phyloP scores from a whole-genome alignment of 176 grass and related monocot species.

The Secale cereale region DNA sequence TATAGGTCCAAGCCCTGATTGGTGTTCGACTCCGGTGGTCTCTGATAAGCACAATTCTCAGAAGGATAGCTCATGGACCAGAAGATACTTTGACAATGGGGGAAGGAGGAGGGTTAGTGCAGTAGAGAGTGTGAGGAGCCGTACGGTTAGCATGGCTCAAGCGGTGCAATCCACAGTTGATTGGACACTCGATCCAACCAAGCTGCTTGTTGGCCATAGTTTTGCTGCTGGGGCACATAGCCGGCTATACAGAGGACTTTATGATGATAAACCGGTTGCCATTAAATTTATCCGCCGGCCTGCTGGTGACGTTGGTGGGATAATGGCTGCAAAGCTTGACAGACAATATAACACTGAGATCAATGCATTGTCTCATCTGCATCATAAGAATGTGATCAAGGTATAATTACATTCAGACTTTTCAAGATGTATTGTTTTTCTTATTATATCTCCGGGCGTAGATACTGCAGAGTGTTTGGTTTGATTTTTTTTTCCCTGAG shows the following conservation, averaged over 20 bases:
- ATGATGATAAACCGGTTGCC: conserved; percentile 67
- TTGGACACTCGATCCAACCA: conserved; percentile 52
- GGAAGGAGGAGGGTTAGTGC: conserved; percentile 53
- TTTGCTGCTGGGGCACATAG: conserved; percentile 71
- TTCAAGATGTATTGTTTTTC: background rate
- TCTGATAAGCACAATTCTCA: conserved; percentile 28
- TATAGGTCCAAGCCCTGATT: conserved; percentile 19
- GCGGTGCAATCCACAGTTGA: conserved; percentile 37
- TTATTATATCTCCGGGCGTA: background rate
- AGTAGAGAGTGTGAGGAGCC: conserved; percentile 16
- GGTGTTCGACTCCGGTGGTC: conserved; percentile 2
- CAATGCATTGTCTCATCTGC: conserved; percentile 57
- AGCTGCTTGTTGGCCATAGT: conserved; percentile 48
- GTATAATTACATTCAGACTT: conserved; percentile 20
- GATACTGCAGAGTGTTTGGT: background rate
- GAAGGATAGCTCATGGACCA: conserved; percentile 38
- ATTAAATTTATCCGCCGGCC: conserved; percentile 70
- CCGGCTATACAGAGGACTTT: conserved; percentile 53
- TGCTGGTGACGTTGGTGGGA: conserved; percentile 48
- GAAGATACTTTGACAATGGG: conserved; percentile 42
- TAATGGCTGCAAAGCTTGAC: conserved; percentile 49
- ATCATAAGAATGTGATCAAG: conserved; percentile 79
- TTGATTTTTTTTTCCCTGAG: background rate
- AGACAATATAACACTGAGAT: conserved; percentile 74
- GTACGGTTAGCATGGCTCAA: conserved; percentile 35